phyloP scores from a whole-genome alignment of 768 basidiomycete genomes.

The Russula brevipes region DNA sequence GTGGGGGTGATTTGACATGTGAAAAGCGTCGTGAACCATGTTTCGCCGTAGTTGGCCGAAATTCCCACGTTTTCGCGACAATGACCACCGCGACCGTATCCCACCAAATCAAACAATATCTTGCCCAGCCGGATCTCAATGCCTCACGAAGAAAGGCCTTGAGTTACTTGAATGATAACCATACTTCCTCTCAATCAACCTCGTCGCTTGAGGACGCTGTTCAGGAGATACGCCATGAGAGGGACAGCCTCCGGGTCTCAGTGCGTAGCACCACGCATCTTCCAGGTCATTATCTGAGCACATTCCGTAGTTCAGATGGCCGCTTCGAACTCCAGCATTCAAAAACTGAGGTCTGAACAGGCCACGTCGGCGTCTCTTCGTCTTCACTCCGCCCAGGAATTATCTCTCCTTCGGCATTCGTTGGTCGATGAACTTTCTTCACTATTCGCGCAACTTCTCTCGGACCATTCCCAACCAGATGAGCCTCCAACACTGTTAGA shows the following conservation, averaged over 20 bases:
- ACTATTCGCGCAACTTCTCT: slow-evolving; percentile 60
- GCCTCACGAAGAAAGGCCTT: slow-evolving; percentile 36
- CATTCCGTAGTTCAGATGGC: slow-evolving; percentile 53
- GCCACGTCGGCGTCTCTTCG: slow-evolving; percentile 44
- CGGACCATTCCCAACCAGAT: slow-evolving; percentile 45
- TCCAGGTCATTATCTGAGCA: slow-evolving; percentile 31
- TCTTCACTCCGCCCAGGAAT: slow-evolving; percentile 61
- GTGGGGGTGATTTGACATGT: background rate
- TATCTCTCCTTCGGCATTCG: slow-evolving; percentile 71
- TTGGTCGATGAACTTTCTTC: slow-evolving; percentile 72
- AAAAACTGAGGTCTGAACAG: slow-evolving; percentile 45
- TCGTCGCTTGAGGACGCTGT: slow-evolving; percentile 44
- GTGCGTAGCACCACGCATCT: slow-evolving; percentile 29
- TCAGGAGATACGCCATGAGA: slow-evolving; percentile 36
- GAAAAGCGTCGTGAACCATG: slow-evolving; percentile 2
- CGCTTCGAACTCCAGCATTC: slow-evolving; percentile 46
- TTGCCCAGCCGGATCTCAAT: slow-evolving; percentile 42
- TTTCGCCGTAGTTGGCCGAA: too few species aligned
- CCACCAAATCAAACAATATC: slow-evolving; percentile 43
- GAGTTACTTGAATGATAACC: slow-evolving; percentile 41
- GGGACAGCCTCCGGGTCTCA: slow-evolving; percentile 28
- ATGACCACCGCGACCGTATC: slow-evolving; percentile 31
- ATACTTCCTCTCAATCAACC: slow-evolving; percentile 37
- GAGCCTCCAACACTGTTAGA: slow-evolving; percentile 65
- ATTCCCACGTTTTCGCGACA: background rate